phyloP scores from a whole-genome alignment of 208 protist genomes.

The Leishmania arabica region DNA sequence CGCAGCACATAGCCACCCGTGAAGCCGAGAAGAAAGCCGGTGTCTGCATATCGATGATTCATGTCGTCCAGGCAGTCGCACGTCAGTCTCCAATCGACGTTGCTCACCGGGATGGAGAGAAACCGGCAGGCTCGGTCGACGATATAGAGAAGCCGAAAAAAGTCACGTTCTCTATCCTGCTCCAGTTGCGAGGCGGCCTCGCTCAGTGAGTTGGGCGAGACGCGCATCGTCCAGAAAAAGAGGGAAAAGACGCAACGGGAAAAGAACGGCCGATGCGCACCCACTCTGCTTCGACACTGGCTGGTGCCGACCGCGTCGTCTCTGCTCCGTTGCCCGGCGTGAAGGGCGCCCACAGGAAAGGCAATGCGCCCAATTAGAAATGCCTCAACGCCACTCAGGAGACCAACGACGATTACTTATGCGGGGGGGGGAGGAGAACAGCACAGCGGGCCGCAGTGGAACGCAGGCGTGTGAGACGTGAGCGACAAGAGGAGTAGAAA shows the following conservation, averaged over 20 bases:
- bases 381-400: neutral
- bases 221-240: slow-evolving; percentile 24
- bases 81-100: slow-evolving; percentile 65
- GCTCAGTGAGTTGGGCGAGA: slow-evolving; percentile 41
- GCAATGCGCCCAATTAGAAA: neutral
- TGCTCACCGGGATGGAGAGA: slow-evolving; percentile 30
- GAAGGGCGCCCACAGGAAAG: neutral
- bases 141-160: slow-evolving; percentile 65
- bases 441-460: neutral
- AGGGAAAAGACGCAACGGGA: neutral
- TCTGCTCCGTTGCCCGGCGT: neutral
- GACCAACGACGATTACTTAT: neutral
- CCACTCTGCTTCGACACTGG: neutral
- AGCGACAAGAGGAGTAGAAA: neutral
- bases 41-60: slow-evolving; percentile 80
- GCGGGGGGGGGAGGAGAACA: neutral
- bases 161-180: slow-evolving; percentile 49
- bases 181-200: slow-evolving; percentile 42
- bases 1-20: slow-evolving; percentile 43
- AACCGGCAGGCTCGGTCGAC: slow-evolving; percentile 22
- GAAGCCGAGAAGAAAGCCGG: slow-evolving; percentile 66
- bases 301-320: neutral
- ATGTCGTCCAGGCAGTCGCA: slow-evolving; percentile 82
- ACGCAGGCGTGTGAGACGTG: neutral
- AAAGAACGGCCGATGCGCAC: neutral